Conservation (phyloP, 1,139 yeast species). For the Suhomyces yuchorum region DNA sequence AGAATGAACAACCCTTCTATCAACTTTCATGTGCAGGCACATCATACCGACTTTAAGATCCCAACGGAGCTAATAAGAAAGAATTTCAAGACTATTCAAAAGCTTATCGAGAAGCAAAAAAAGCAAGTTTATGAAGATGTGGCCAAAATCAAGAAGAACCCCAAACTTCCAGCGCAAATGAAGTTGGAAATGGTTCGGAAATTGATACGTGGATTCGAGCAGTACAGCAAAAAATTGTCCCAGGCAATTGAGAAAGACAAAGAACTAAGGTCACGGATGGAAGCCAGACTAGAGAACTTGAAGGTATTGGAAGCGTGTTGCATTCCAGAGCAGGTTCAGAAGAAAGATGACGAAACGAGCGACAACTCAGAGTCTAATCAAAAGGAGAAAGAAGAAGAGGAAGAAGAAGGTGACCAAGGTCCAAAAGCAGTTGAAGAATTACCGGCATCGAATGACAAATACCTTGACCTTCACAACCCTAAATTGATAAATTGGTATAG, state of each 20-base stretch:
- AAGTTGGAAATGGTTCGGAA: constrained; percentile 37
- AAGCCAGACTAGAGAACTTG: constrained; percentile 46
- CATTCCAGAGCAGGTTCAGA: constrained; percentile 15
- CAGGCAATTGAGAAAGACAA: constrained; percentile 48
- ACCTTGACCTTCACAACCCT: constrained; percentile 42
- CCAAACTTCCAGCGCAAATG: constrained; percentile 24
- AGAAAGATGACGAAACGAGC: not conserved
- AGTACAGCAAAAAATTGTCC: constrained; percentile 46
- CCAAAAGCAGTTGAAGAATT: not conserved
- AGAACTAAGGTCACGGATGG: constrained; percentile 52
- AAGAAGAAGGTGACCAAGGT: not conserved
- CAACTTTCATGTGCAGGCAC: constrained; percentile 44
- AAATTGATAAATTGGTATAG: constrained; percentile 58
- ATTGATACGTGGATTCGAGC: constrained; percentile 49
- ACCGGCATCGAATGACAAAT: constrained; percentile 16
- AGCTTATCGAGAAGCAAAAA: constrained; percentile 57
- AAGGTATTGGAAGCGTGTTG: constrained; percentile 30
- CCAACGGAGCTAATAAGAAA: constrained; percentile 63
- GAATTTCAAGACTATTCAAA: constrained; percentile 59
- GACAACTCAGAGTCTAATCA: not conserved
- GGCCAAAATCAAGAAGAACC: constrained; percentile 33
- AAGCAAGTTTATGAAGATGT: constrained; percentile 44
- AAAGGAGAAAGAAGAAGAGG: not conserved
- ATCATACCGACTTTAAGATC: constrained; percentile 57
- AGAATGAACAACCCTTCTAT: constrained; percentile 48